A percentile compares a stretch with the other conserved stretches of the same genome.
Evolutionary conservation across 2,329 filamentous ascomycete species (phyloP).

Genomic region (Didymella sp.): DNA sequence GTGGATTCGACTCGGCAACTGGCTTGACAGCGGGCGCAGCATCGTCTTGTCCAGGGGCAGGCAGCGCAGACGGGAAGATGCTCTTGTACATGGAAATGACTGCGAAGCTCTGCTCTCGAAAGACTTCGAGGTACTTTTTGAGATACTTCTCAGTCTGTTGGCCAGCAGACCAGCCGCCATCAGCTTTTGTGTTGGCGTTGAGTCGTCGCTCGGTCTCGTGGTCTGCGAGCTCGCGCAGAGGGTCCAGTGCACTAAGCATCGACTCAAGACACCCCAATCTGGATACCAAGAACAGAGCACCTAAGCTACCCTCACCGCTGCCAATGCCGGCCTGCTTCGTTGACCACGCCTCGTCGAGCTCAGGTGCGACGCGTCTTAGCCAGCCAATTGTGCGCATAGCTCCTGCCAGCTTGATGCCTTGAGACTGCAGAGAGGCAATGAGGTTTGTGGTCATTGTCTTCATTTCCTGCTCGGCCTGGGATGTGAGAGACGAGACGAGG

Average conservation of each 20-base stretch:
- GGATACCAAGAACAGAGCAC: conserved; percentile 86
- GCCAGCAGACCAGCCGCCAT: conserved; percentile 69
- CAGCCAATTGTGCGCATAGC: conserved; percentile 91
- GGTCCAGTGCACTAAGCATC: conserved; percentile 83
- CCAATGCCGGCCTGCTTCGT: conserved; percentile 40
- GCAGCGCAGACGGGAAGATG: conserved; percentile 73
- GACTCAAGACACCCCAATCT: conserved; percentile 78
- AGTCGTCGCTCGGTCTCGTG: conserved; percentile 70
- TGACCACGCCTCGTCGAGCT: conserved; percentile 64
- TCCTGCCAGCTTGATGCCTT: conserved; percentile 83
- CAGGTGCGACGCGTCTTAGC: conserved; percentile 85
- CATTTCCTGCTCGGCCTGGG: conserved; percentile 85
- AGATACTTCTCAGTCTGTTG: conserved; percentile 94
- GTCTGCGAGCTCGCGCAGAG: conserved; percentile 86
- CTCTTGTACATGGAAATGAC: conserved; percentile 94
- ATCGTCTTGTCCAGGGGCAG: conserved; percentile 45
- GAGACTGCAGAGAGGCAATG: conserved; percentile 76
- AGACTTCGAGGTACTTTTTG: conserved; percentile 96
- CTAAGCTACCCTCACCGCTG: conserved; percentile 70
- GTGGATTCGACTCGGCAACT: conserved; percentile 37
- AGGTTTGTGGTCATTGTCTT: conserved; percentile 86
- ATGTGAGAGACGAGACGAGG: conserved; percentile 74
- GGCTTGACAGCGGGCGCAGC: conserved; percentile 35
- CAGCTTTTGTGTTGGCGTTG: conserved; percentile 38
- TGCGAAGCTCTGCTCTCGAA: conserved; percentile 94